Percentiles rank a stretch among this genome's conserved stretches.
Evolutionary conservation across 1,284 basidiomycete genomes (phyloP).

Genomic region (Pisolithus thermaeus): DNA sequence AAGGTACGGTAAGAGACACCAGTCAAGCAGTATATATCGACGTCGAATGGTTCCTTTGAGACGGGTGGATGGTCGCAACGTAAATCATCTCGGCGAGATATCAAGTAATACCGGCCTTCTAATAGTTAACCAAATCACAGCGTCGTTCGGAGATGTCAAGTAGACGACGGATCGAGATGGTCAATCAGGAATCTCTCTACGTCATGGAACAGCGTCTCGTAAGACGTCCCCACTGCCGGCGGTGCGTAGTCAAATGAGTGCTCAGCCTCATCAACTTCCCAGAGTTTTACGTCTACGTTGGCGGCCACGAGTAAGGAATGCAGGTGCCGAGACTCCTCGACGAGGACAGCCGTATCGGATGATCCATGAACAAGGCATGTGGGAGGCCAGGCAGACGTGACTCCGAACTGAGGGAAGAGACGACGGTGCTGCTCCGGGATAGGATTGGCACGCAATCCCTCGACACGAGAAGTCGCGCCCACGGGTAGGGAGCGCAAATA

Average conservation of each 20-base stretch:
- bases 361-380: constrained; percentile 53
- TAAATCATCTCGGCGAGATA: no score
- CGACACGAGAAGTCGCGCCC: constrained; percentile 1
- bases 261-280: constrained; percentile 42
- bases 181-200: constrained; percentile 29
- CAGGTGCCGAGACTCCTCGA: constrained; percentile 43
- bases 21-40: no score
- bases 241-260: constrained; percentile 53
- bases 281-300: constrained; percentile 35
- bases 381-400: constrained; percentile 43
- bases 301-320: constrained; percentile 31
- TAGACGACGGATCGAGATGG: constrained; percentile 1
- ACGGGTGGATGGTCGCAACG: no score
- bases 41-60: no score
- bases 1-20: no score
- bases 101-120: no score
- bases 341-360: constrained; percentile 46
- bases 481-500: constrained; percentile 26
- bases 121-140: no score
- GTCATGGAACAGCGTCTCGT: constrained; percentile 31
- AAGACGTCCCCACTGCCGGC: constrained; percentile 33
- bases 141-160: neutral
- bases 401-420: constrained; percentile 50
- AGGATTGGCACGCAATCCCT: constrained; percentile 13
- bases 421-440: constrained; percentile 35